Evolutionary conservation across 2,329 filamentous ascomycete species (phyloP), one percentile per base, ranked within the genome.

Genomic region (Diplodia mutila): DNA sequence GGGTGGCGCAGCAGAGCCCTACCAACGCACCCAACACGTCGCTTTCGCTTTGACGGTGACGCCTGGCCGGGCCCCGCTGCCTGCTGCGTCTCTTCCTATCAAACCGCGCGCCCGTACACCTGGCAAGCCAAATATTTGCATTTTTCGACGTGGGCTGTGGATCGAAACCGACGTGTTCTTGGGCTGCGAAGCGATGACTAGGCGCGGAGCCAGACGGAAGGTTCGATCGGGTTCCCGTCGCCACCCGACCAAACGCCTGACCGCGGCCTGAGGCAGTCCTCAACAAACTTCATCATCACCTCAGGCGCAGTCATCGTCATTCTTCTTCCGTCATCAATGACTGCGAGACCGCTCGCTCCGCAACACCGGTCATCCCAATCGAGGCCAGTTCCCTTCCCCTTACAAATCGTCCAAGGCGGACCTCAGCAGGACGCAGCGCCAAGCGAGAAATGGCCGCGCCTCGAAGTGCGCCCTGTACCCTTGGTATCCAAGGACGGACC

Each of bases 171-270:
- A 51, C 59, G 59, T 63, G 59, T 23, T 51, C 59, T 63, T 37
- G 59, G 59, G 59, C 59, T 23, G 21, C 59, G 29, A 54, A 37
- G 42, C 46, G 25, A 63, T 51, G 42, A 63, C 42, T 63, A 27
- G 42, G 27, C 11, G 59, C 59, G 59, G 59, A 51, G 29, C 46
- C 59, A 51, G 23, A 51, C 59, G 59, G 59, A 25, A 39, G 46
- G 12, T 42, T 46, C 49, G n/a, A 32, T 63, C 46, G 29, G 59
- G 27, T 37, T 48, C 23, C 59, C 59, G 59, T 39, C 59, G 59
- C 59, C 59, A 63, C 59, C 59, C 59, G 59, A 51, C 46, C 18
- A 51, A 63, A 48, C 57, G 57, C 39, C 57, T 63, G 59, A 63
- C 46, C 18, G n/a, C 23, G 14, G 46, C 59, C 59, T 63, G 59